phyloP scores from a whole-genome alignment of 352 stramenopile genomes.

The Phytophthora melonis region DNA sequence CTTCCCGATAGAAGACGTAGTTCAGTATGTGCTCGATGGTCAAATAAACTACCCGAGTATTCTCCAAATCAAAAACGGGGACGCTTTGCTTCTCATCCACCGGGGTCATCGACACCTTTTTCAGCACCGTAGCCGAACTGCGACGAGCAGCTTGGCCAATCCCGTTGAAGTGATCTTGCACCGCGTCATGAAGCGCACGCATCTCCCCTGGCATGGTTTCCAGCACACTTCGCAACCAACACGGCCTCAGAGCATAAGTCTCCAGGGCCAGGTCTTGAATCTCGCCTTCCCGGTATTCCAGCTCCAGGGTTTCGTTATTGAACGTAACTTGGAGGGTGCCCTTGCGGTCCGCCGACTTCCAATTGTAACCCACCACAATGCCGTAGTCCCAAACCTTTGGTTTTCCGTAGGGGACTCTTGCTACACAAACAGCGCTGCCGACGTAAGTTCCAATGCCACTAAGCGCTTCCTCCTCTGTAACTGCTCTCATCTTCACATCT shows the following conservation, averaged over 20 bases:
- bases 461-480: too few relatives aligned
- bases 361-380: background rate
- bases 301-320: too few relatives aligned
- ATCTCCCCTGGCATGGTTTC: background rate
- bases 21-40: background rate
- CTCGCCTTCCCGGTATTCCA: too few relatives aligned
- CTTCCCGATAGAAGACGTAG: background rate
- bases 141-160: background rate
- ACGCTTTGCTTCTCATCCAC: too few relatives aligned
- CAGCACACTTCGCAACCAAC: background rate
- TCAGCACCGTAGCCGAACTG: too few relatives aligned
- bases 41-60: too few relatives aligned
- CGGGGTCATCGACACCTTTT: background rate
- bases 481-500: too few relatives aligned
- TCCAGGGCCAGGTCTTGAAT: background rate
- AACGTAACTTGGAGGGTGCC: too few relatives aligned
- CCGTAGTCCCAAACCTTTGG: background rate
- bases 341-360: too few relatives aligned
- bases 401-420: background rate
- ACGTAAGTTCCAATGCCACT: too few relatives aligned
- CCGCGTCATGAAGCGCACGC: background rate
- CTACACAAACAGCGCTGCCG: background rate
- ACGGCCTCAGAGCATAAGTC: background rate
- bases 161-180: background rate
- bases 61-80: too few relatives aligned